Percentiles rank a stretch among this genome's conserved stretches.
phyloP scores from a whole-genome alignment of 2,329 filamentous ascomycete genomes.

The Xenoacremonium recifei region DNA sequence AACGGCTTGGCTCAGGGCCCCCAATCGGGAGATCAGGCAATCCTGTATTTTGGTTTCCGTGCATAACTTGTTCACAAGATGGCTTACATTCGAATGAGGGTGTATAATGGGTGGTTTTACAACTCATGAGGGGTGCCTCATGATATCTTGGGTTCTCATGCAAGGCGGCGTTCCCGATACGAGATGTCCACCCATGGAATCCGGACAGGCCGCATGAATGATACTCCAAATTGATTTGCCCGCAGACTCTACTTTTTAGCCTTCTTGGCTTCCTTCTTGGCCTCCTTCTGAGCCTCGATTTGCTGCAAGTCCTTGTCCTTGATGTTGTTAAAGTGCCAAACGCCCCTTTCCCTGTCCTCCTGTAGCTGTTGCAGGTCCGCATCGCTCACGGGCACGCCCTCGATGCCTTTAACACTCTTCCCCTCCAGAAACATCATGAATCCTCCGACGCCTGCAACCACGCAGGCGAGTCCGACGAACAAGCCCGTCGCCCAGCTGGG shows the following conservation, averaged over 20 bases:
- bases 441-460: slow-evolving; percentile 67
- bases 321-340: slow-evolving; percentile 52
- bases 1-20: too few relatives aligned
- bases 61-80: too few relatives aligned
- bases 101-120: too few relatives aligned
- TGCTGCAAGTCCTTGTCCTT: slow-evolving; percentile 32
- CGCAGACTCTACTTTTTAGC: slow-evolving; percentile 5
- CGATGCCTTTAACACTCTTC: slow-evolving; percentile 67
- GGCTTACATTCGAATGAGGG: too few relatives aligned
- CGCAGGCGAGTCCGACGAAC: slow-evolving; percentile 72
- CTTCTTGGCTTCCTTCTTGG: slow-evolving; percentile 23
- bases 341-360: slow-evolving; percentile 52
- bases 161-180: too few relatives aligned
- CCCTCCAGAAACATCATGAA: slow-evolving; percentile 70
- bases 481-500: slow-evolving; percentile 78
- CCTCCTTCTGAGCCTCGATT: slow-evolving; percentile 11
- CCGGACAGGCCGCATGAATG: too few relatives aligned
- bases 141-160: too few relatives aligned
- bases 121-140: too few relatives aligned
- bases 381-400: slow-evolving; percentile 65
- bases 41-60: too few relatives aligned
- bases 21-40: too few relatives aligned
- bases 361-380: slow-evolving; percentile 51
- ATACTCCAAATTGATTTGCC: too few relatives aligned
- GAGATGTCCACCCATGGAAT: too few relatives aligned